Evolutionary conservation across 179 eudicot genomes (phyloP).

Genomic region (Heliamphora pulchella): DNA sequence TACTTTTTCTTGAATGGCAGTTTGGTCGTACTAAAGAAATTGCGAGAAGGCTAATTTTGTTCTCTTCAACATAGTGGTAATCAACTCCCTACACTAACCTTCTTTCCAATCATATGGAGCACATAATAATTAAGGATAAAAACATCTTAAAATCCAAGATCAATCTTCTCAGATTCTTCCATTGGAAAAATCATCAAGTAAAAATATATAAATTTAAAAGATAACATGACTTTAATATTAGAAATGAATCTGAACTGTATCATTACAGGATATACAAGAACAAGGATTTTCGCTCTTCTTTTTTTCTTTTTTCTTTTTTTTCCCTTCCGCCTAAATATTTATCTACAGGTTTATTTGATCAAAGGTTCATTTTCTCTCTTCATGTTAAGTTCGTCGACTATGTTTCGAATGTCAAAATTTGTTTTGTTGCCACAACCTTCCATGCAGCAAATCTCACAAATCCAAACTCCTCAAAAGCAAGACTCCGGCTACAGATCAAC

Average conservation of each 20-base stretch:
- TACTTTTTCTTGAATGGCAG: no score
- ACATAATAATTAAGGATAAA: neutral
- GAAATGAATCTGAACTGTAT: slow-evolving; percentile 4
- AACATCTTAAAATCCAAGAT: neutral
- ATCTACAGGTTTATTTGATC: neutral
- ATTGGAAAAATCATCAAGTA: neutral
- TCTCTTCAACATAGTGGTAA: no score
- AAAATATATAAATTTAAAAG: neutral
- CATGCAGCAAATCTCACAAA: slow-evolving; percentile 3
- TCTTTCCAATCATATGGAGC: no score
- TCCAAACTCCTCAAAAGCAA: neutral
- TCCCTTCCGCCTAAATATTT: neutral
- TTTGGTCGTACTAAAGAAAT: no score
- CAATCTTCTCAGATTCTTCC: neutral
- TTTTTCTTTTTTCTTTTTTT: neutral
- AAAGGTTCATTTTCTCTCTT: slow-evolving; percentile 11
- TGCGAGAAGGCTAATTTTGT: no score
- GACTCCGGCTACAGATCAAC: neutral
- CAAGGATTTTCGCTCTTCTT: neutral
- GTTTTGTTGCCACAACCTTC: slow-evolving; percentile 13
- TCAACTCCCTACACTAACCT: no score
- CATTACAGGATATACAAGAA: slow-evolving; percentile 16
- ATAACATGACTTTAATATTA: neutral
- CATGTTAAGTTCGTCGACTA: slow-evolving; percentile 19
- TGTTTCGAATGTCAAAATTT: slow-evolving; percentile 37